Evolutionary conservation across 768 basidiomycete genomes (phyloP), one percentile per base, ranked within the genome.

Genomic region (Rubroboletus pulcherrimus): DNA sequence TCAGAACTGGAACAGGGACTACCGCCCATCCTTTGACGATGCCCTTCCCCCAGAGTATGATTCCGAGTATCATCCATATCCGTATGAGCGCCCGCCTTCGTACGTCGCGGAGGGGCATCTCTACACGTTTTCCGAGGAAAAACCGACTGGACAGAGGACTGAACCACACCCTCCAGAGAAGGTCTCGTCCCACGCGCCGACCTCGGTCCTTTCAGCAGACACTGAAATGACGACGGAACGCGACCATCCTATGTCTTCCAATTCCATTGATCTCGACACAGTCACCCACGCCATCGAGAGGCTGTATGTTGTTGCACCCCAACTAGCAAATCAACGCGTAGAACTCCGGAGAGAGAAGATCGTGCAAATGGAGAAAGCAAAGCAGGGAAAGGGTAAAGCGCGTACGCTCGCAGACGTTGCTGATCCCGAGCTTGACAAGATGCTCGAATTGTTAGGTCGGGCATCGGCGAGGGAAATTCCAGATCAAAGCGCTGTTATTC

Each of bases 251-350:
- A 10, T 24, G 6, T 41, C 56, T 38, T 55, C 58, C 34, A 45
- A 87, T 84, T 74, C 83, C 49, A 72, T 89, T 65, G 96, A 98
- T 68, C 77, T 98, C 19, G 93, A 97, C 61, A 78, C 81, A 10
- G 85, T 98, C 43, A 83, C 91, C 0, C 80, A 82, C 68, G 94
- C 97, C 31, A 95, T 99, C 63, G 94, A 96, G 68, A 78, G 93
- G 37, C 74, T 98, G 11, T 92, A 97, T 69, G 71, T 81, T 8
- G 89, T 87, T 31, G 85, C 93, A 0, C 95, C 96, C 1, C 94
- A 96, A 68, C 72, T 98, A 40, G 83, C 88, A 56, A 88, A 95
- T 67, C 96, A 99, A 70, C 84, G 97, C 1, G 93, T 91, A n/a
- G 94, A 95, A 68, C 81, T 96, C 43, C 86, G 87, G 63, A 79